These are phyloP conservation scores for Solanum gandarillasii DNA, from an alignment of 257 asterid genomes.

Conservation along the genomic window DNA sequence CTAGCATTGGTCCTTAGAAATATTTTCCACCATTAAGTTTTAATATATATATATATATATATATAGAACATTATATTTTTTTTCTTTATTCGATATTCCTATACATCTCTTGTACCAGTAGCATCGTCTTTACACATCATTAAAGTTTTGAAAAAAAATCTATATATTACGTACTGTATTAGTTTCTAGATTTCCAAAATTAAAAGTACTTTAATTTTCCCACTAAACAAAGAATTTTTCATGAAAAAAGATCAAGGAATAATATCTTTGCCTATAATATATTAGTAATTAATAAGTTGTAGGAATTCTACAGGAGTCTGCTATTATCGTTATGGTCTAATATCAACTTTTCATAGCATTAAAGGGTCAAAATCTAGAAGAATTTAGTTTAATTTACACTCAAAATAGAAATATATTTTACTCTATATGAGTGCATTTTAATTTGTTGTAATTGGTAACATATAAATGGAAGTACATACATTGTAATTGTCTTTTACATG, in stretches of 20 bases:
- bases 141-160: not conserved
- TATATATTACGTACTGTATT: not conserved
- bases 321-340: not conserved
- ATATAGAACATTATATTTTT: not conserved
- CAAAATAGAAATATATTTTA: not conserved
- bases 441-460: not conserved
- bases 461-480: not conserved
- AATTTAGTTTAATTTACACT: not conserved
- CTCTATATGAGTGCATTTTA: not conserved
- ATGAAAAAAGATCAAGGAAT: not conserved
- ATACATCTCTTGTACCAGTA: not conserved
- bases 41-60: not conserved
- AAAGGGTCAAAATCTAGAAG: not conserved
- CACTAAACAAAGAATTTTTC: not conserved
- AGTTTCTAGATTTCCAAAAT: not conserved
- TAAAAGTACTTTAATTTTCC: not conserved
- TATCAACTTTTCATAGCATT: not conserved
- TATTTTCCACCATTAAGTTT: not conserved
- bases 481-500: not conserved
- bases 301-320: not conserved
- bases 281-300: not conserved
- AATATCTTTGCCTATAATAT: not conserved
- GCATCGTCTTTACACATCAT: not conserved
- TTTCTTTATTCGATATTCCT: not conserved
- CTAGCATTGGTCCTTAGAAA: not conserved